Conservation (phyloP, 2,329 filamentous ascomycete species). For the Cytospora schulzeri region DNA sequence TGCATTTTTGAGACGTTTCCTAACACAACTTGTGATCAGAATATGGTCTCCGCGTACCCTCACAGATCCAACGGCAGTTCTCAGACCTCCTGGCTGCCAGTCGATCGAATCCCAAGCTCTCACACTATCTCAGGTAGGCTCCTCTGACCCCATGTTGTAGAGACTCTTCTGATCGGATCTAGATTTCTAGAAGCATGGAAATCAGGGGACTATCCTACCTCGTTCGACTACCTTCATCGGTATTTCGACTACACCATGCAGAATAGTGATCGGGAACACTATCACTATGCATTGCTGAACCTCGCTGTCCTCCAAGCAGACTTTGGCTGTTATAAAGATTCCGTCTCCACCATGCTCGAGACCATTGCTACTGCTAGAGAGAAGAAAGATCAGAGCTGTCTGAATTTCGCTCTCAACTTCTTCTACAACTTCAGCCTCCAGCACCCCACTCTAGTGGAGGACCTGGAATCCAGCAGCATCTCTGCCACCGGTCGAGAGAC, state of each 20-base stretch:
- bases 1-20: neutral
- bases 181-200: conserved; percentile 92
- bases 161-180: conserved; percentile 27
- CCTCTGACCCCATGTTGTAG: neutral
- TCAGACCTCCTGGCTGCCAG: conserved; percentile 68
- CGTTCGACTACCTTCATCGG: conserved; percentile 87
- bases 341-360: conserved; percentile 91
- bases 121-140: conserved; percentile 71
- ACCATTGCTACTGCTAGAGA: conserved; percentile 93
- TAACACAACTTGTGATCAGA: conserved; percentile 46
- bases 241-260: conserved; percentile 98
- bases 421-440: conserved; percentile 90
- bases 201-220: conserved; percentile 84
- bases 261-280: conserved; percentile 78
- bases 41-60: conserved; percentile 76
- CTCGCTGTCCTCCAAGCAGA: conserved; percentile 92
- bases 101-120: conserved; percentile 69
- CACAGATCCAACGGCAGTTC: conserved; percentile 72
- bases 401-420: conserved; percentile 97
- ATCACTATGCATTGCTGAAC: conserved; percentile 94
- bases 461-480: conserved; percentile 71
- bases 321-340: conserved; percentile 88
- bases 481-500: conserved; percentile 79
- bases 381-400: conserved; percentile 86
- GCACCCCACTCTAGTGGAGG: conserved; percentile 73